Percentiles rank a stretch among this genome's conserved stretches.
phyloP scores from a whole-genome alignment of 2,329 filamentous ascomycete species.

The Raffaelea deltoideospora region DNA sequence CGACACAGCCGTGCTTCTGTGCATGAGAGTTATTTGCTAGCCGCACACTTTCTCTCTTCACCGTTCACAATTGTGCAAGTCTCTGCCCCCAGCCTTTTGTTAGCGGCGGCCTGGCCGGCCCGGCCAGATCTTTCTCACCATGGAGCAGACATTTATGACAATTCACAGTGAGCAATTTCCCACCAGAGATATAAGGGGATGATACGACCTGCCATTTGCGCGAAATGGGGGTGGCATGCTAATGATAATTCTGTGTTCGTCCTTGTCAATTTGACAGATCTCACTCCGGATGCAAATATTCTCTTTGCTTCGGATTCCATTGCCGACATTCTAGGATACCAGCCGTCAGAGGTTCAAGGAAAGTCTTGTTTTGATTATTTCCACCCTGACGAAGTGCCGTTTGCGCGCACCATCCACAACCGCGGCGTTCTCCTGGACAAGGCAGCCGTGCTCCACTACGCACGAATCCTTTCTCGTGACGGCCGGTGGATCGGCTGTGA shows the following conservation, averaged over 20 bases:
- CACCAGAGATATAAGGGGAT: too few species aligned
- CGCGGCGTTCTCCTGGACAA: constrained; percentile 67
- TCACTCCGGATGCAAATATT: constrained; percentile 60
- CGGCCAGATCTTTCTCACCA: constrained; percentile 15
- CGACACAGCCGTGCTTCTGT: too few species aligned
- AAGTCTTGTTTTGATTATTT: constrained; percentile 77
- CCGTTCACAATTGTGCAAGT: too few species aligned
- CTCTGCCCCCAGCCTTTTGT: too few species aligned
- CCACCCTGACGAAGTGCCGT: constrained; percentile 64
- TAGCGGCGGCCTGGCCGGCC: too few species aligned
- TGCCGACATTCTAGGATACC: constrained; percentile 67
- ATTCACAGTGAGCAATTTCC: too few species aligned
- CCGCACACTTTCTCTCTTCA: too few species aligned
- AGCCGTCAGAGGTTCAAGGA: constrained; percentile 59
- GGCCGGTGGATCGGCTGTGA: constrained; percentile 68
- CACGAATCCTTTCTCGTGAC: constrained; percentile 50
- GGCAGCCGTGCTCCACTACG: constrained; percentile 72
- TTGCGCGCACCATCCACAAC: constrained; percentile 57
- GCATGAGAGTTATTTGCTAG: too few species aligned
- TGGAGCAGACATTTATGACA: constrained; percentile 83
- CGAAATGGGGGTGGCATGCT: too few species aligned
- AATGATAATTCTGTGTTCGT: too few species aligned
- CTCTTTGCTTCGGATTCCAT: constrained; percentile 76
- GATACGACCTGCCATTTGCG: too few species aligned
- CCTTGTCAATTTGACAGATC: constrained; percentile 34